Percentiles rank a stretch among this genome's conserved stretches.
Conservation (phyloP, 2,329 filamentous ascomycete genomes). For the Microascus cirrosus region DNA sequence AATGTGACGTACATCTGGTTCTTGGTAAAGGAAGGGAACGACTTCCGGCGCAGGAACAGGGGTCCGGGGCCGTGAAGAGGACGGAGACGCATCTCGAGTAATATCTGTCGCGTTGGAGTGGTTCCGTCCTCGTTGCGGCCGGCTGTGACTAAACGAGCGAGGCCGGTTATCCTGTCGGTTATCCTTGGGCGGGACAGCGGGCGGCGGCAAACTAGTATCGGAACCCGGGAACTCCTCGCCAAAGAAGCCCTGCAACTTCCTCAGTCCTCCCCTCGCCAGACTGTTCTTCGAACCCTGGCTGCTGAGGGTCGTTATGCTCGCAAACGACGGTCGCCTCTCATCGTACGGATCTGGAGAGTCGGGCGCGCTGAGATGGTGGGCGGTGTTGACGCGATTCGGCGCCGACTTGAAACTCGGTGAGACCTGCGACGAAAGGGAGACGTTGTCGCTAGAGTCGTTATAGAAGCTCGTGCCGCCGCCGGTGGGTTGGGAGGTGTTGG, state of each 20-base stretch:
- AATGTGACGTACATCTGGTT: conserved; percentile 53
- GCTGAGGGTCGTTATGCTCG: conserved; percentile 76
- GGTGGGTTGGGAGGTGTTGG: neutral
- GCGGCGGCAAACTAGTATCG: conserved; percentile 53
- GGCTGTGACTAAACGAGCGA: conserved; percentile 50
- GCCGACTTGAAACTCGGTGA: conserved; percentile 58
- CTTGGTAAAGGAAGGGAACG: conserved; percentile 94
- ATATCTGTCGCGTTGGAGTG: conserved; percentile 68
- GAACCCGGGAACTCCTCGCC: conserved; percentile 73
- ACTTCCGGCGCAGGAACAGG: conserved; percentile 84
- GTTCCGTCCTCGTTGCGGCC: conserved; percentile 59
- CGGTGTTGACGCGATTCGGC: conserved; percentile 12
- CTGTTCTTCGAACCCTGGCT: conserved; percentile 73
- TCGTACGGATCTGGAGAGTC: conserved; percentile 55
- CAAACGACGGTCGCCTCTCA: conserved; percentile 69
- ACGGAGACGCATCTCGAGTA: conserved; percentile 63
- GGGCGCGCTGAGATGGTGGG: conserved; percentile 30
- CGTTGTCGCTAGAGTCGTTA: conserved; percentile 64
- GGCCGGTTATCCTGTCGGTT: conserved; percentile 45
- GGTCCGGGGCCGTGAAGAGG: conserved; percentile 68
- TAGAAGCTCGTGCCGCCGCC: conserved; percentile 51
- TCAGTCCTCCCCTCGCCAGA: conserved; percentile 58
- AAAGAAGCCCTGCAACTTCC: conserved; percentile 85
- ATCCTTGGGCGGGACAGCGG: conserved; percentile 39
- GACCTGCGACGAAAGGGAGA: conserved; percentile 50